A percentile compares a stretch with the other conserved stretches of the same genome.
Evolutionary conservation across 495 filamentous ascomycete species (phyloP).

Genomic region (Xylaria curta): DNA sequence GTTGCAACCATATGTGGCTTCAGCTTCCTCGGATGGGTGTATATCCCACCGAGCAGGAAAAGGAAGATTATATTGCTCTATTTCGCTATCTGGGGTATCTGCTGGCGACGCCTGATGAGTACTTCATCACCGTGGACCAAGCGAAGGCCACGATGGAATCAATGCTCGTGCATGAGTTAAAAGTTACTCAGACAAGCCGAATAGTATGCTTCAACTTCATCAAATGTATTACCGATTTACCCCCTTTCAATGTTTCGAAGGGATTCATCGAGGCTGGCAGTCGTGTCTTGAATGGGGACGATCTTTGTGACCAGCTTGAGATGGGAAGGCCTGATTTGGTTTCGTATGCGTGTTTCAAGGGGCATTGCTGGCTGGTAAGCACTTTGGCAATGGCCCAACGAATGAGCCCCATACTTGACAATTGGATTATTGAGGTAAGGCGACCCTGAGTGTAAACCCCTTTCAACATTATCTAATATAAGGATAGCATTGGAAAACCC

Average conservation of each 20-base stretch:
- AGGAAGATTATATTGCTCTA: slow-evolving; percentile 68
- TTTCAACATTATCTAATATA: not conserved
- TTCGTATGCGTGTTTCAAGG: not conserved
- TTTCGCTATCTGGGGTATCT: slow-evolving; percentile 72
- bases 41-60: slow-evolving; percentile 64
- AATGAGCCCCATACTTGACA: not conserved
- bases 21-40: slow-evolving; percentile 71
- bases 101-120: slow-evolving; percentile 65
- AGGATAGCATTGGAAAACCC: slow-evolving; percentile 4
- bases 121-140: slow-evolving; percentile 56
- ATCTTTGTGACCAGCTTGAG: not conserved
- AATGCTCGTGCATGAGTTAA: slow-evolving; percentile 62
- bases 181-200: slow-evolving; percentile 62
- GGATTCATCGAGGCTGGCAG: slow-evolving; percentile 34
- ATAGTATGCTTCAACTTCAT: slow-evolving; percentile 72
- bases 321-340: not conserved
- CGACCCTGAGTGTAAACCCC: not conserved
- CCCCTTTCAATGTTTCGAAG: slow-evolving; percentile 64
- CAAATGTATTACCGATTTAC: slow-evolving; percentile 61
- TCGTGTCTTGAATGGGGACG: not conserved
- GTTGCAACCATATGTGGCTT: slow-evolving; percentile 67
- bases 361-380: not conserved
- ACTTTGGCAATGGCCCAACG: not conserved
- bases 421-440: not conserved
- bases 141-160: slow-evolving; percentile 68